Percentiles rank a stretch among this genome's conserved stretches.
phyloP scores from a whole-genome alignment of 768 basidiomycete genomes.

The Russula sp. region DNA sequence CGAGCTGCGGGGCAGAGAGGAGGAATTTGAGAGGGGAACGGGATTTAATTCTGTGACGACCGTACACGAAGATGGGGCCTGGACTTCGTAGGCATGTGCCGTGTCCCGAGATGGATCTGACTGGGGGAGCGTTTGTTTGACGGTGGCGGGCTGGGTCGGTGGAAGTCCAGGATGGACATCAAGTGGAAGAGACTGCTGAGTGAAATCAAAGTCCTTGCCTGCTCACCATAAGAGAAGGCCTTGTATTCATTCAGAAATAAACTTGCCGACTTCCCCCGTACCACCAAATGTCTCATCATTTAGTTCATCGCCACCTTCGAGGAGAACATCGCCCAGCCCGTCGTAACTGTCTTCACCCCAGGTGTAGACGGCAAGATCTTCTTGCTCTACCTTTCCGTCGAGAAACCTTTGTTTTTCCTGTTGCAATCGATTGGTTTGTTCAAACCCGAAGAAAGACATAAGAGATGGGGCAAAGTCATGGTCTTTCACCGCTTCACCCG shows the following conservation, averaged over 20 bases:
- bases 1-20: constrained; percentile 41
- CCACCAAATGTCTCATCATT: constrained; percentile 97
- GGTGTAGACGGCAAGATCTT: constrained; percentile 86
- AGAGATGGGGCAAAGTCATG: constrained; percentile 18
- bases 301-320: constrained; percentile 87
- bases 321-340: constrained; percentile 80
- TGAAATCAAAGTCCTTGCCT: constrained; percentile 95
- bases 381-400: constrained; percentile 49
- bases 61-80: constrained; percentile 35
- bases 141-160: constrained; percentile 1
- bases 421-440: constrained; percentile 54
- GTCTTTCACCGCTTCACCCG: not conserved
- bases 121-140: constrained; percentile 6
- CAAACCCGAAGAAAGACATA: constrained; percentile 85
- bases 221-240: constrained; percentile 10
- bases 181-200: constrained; percentile 43
- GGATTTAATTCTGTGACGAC: constrained; percentile 29
- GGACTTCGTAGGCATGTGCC: constrained; percentile 21
- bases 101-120: constrained; percentile 19
- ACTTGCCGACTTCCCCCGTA: constrained; percentile 66
- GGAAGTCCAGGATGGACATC: constrained; percentile 30
- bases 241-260: not conserved
- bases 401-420: constrained; percentile 58
- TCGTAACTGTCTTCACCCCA: constrained; percentile 93
- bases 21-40: constrained; percentile 35